Percentiles rank a stretch among this genome's conserved stretches.
Evolutionary conservation across 2,329 filamentous ascomycete species (phyloP).

Genomic region (Tolypocladium guangdongense): DNA sequence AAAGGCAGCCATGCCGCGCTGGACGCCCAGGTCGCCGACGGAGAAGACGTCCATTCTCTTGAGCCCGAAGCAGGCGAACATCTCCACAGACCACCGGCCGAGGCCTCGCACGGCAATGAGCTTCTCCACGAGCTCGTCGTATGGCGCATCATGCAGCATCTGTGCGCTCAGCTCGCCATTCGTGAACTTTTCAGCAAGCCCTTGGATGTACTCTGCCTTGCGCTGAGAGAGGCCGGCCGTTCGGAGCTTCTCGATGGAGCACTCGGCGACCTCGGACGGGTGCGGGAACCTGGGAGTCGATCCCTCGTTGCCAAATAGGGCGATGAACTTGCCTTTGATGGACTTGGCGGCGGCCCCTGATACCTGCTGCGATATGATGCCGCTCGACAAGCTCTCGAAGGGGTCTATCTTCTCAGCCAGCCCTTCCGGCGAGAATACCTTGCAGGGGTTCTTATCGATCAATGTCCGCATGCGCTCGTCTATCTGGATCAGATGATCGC

Average conservation of each 20-base stretch:
- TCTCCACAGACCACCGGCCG: constrained; percentile 87
- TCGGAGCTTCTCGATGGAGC: constrained; percentile 57
- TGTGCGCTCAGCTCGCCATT: constrained; percentile 62
- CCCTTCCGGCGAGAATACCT: constrained; percentile 69
- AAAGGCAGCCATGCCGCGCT: constrained; percentile 87
- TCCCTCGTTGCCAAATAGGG: constrained; percentile 47
- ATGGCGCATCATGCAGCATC: constrained; percentile 66
- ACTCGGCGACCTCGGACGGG: constrained; percentile 58
- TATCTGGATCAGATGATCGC: constrained; percentile 59
- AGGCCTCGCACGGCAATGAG: constrained; percentile 79
- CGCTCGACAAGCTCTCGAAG: constrained; percentile 70
- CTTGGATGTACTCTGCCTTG: constrained; percentile 90
- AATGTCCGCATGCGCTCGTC: constrained; percentile 63
- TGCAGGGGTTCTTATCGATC: constrained; percentile 65
- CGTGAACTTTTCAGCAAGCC: constrained; percentile 72
- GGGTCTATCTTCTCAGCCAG: constrained; percentile 81
- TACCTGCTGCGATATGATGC: constrained; percentile 94
- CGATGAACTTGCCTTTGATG: constrained; percentile 78
- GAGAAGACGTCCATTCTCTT: constrained; percentile 93
- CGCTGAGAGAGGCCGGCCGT: constrained; percentile 83
- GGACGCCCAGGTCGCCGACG: constrained; percentile 84
- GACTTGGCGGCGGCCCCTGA: constrained; percentile 83
- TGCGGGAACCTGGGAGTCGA: constrained; percentile 51
- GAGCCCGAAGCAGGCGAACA: constrained; percentile 95
- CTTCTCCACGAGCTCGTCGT: constrained; percentile 75